Percentiles rank a stretch among this genome's conserved stretches.
Evolutionary conservation across 768 basidiomycete genomes (phyloP).

Genomic region (Sutorius australiensis): DNA sequence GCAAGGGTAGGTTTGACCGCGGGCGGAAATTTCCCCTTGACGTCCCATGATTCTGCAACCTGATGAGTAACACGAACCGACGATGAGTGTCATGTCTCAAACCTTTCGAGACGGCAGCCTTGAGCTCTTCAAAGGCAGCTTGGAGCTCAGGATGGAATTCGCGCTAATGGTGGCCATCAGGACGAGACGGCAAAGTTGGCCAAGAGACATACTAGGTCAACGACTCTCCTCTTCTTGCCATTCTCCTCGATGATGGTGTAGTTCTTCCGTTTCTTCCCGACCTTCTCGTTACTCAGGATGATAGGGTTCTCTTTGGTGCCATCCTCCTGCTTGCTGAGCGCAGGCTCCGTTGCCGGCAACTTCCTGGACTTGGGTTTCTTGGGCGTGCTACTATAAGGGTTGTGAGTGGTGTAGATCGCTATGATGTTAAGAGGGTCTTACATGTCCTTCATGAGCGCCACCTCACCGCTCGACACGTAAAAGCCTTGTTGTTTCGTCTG

Average conservation of each 20-base stretch:
- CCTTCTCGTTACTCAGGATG: slow-evolving; percentile 38
- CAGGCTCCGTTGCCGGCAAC: slow-evolving; percentile 22
- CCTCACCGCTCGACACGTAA: slow-evolving; percentile 86
- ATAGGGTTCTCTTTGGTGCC: slow-evolving; percentile 54
- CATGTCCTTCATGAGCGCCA: slow-evolving; percentile 82
- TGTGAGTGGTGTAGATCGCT: slow-evolving; percentile 10
- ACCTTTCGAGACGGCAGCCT: slow-evolving; percentile 58
- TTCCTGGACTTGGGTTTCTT: slow-evolving; percentile 75
- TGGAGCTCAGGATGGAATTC: slow-evolving; percentile 74
- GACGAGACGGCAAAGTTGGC: not conserved
- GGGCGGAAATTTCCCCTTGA: slow-evolving; percentile 89
- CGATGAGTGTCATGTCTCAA: not conserved
- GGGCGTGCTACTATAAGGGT: slow-evolving; percentile 42
- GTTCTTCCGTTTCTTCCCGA: slow-evolving; percentile 51
- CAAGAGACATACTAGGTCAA: slow-evolving; percentile 53
- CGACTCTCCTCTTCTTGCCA: slow-evolving; percentile 69
- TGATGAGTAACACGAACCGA: not conserved
- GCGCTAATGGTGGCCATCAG: slow-evolving; percentile 34
- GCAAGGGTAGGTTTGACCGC: slow-evolving; percentile 67
- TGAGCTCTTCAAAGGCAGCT: slow-evolving; percentile 55
- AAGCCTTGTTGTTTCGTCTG: slow-evolving; percentile 92
- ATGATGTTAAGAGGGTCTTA: slow-evolving; percentile 19
- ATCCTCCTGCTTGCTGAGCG: slow-evolving; percentile 31
- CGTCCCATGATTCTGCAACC: slow-evolving; percentile 63
- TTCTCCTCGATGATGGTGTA: slow-evolving; percentile 50